phyloP scores from a whole-genome alignment of 176 grass and related monocot species.

The Carex kokanica region DNA sequence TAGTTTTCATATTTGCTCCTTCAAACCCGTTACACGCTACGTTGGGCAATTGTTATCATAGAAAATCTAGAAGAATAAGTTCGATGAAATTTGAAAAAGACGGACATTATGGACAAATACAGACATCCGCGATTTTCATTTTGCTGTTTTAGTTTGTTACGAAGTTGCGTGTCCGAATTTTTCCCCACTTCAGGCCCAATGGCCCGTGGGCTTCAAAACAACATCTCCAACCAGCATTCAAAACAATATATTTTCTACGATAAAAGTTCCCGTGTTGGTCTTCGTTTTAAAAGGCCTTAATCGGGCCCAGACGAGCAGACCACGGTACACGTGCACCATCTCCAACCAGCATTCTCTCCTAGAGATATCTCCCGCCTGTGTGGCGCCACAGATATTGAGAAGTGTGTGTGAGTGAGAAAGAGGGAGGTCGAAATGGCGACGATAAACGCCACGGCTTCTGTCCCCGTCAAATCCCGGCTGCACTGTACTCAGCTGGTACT shows the following conservation, averaged over 20 bases:
- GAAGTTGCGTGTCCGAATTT: too few relatives aligned
- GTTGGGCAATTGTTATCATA: too few relatives aligned
- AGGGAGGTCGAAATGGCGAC: slow-evolving; percentile 17
- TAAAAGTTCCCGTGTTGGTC: background rate
- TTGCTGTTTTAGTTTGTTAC: too few relatives aligned
- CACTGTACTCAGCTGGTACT: background rate
- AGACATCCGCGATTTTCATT: too few relatives aligned
- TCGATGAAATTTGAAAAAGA: too few relatives aligned
- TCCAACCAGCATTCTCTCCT: background rate
- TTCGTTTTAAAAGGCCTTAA: background rate
- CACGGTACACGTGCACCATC: background rate
- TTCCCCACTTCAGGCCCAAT: too few relatives aligned
- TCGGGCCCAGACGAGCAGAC: background rate
- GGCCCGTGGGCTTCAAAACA: too few relatives aligned
- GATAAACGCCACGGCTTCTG: background rate
- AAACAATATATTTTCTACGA: background rate
- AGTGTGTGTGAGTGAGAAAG: background rate
- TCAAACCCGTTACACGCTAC: too few relatives aligned
- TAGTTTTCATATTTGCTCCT: too few relatives aligned
- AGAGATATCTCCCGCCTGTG: slow-evolving; percentile 26
- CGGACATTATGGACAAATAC: too few relatives aligned
- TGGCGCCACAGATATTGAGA: slow-evolving; percentile 15
- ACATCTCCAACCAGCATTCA: too few relatives aligned
- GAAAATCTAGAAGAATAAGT: too few relatives aligned
- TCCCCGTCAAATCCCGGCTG: background rate